Evolutionary conservation across 306 rosid genomes (phyloP), one percentile per base, ranked within the genome.

Genomic region (Arachis stenosperma): DNA sequence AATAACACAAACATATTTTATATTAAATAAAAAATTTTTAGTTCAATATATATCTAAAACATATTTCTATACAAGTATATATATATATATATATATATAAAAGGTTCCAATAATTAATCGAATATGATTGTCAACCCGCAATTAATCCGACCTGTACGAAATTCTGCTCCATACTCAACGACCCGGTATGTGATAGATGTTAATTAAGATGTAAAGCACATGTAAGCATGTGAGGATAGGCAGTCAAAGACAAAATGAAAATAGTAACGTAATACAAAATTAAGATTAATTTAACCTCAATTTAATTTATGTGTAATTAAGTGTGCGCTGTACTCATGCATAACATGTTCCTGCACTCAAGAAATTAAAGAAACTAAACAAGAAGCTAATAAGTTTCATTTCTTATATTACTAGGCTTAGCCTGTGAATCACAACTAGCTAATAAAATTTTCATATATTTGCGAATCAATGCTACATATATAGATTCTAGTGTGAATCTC

Each of bases 211-310:
- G 3, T 33, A 33, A 33, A 70, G 81, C 88, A 84, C 81, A 78
- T 84, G 88, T 74, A 68, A 61, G 72, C 88, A 84, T 75, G 88
- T 84, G 82, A 81, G 13, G 12, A n/a, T 78, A 62, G 50, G 3
- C 71, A 7, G 47, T 70, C 15, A 75, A 70, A 51, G 77, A 84
- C 84, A 77, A 65, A 73, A 8, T 33, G 74, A 46, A 68, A 61
- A 65, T 70, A 4, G 70, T 7, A 51, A 56, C 63, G 77, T 65
- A 74, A 36, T 78, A 58, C 74, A 83, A 51, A 57, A 70, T 64
- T 15, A 44, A 17, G 9, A 22, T 9, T 56, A 13, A 15, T 6
- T 52, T 1, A 14, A 55, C 44, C 54, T 17, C 50, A 36, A 37
- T 61, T 72, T 61, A 33, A 33, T 33, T 2, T 2, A 33, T 33